phyloP scores from a whole-genome alignment of 2,329 filamentous ascomycete genomes.

The Coniochaeta pulveracea region DNA sequence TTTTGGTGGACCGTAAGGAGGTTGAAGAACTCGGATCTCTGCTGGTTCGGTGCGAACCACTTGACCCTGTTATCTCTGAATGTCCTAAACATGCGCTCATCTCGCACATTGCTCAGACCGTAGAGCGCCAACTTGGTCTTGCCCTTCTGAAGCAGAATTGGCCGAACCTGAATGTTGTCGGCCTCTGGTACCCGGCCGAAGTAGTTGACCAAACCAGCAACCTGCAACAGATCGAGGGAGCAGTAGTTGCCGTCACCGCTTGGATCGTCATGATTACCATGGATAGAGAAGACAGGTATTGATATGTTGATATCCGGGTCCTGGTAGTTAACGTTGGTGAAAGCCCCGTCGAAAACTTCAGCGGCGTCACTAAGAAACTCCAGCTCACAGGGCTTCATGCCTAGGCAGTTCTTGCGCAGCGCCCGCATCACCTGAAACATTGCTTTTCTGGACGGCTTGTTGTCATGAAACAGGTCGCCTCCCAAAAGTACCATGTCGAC shows the following conservation, averaged over 20 bases:
- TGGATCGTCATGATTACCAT: constrained; percentile 96
- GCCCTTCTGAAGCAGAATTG: constrained; percentile 86
- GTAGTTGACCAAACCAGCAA: constrained; percentile 88
- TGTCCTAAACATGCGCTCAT: constrained; percentile 87
- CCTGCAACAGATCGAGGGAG: constrained; percentile 81
- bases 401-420: constrained; percentile 83
- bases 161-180: constrained; percentile 88
- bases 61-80: constrained; percentile 90
- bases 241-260: constrained; percentile 92
- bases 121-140: constrained; percentile 86
- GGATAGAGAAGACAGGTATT: constrained; percentile 95
- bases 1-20: constrained; percentile 93
- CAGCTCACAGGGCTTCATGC: constrained; percentile 89
- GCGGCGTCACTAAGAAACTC: constrained; percentile 90
- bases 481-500: constrained; percentile 96
- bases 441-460: constrained; percentile 89
- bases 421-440: constrained; percentile 98
- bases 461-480: constrained; percentile 95
- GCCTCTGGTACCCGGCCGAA: constrained; percentile 86
- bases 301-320: constrained; percentile 95
- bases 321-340: constrained; percentile 95
- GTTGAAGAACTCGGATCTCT: constrained; percentile 91
- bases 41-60: constrained; percentile 74
- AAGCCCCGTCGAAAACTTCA: constrained; percentile 80
- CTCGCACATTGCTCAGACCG: constrained; percentile 89